Evolutionary conservation across 2,329 filamentous ascomycete genomes (phyloP).

Genomic region (Chaetomiaceae sp.): DNA sequence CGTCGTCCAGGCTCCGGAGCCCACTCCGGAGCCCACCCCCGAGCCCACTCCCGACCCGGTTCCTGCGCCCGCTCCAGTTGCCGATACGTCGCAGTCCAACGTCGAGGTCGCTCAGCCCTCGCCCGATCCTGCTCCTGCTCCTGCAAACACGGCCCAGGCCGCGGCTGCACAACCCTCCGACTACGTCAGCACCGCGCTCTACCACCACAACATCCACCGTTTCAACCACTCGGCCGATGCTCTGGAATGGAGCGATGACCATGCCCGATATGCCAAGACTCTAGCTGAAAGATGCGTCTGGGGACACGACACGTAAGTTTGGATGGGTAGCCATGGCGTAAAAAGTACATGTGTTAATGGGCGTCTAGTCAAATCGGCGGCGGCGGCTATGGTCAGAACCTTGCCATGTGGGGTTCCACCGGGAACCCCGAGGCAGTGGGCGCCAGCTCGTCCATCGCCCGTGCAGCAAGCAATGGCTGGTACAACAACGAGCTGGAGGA

Average conservation of each 20-base stretch:
- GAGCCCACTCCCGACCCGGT: constrained; percentile 10
- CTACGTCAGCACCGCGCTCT: constrained; percentile 43
- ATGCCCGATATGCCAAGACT: constrained; percentile 59
- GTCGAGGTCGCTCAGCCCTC: background rate
- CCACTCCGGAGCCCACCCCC: constrained; percentile 6
- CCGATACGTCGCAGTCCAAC: constrained; percentile 16
- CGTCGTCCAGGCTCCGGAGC: constrained; percentile 9
- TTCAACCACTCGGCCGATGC: constrained; percentile 68
- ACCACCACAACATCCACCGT: constrained; percentile 84
- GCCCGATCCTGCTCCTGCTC: background rate
- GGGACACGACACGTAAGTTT: constrained; percentile 68
- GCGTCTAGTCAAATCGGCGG: constrained; percentile 48
- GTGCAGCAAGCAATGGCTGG: constrained; percentile 76
- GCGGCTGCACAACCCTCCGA: constrained; percentile 26
- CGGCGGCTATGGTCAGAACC: constrained; percentile 84
- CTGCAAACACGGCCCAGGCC: constrained; percentile 9
- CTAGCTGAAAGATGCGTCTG: constrained; percentile 68
- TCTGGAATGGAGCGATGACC: constrained; percentile 61
- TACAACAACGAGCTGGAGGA: constrained; percentile 72
- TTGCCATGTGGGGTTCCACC: constrained; percentile 59
- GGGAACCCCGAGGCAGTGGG: constrained; percentile 44
- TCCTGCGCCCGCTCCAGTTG: constrained; percentile 12
- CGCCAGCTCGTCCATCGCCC: constrained; percentile 52
- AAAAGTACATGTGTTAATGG: constrained; percentile 31
- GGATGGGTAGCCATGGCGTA: background rate